Evolutionary conservation across 208 protist genomes (phyloP), one percentile per base, ranked within the genome.

Genomic region (Trypanosoma melophagium): DNA sequence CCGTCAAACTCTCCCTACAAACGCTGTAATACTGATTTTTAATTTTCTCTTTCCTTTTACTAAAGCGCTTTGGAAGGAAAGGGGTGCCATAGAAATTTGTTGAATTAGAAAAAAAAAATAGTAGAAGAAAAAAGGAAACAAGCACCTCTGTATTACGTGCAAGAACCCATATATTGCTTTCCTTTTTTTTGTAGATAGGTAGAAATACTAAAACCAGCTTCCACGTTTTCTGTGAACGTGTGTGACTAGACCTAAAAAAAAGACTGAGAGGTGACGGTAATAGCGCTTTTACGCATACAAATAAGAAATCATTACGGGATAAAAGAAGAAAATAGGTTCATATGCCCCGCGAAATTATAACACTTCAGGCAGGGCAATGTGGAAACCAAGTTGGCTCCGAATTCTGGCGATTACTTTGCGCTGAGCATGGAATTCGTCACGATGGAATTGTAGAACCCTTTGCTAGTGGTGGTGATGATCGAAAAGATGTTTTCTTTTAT

Each of bases 401-500:
- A 80, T 99, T 99, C 85, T 99, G 99, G 99, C 98, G 99, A 59
- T 90, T 96, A 69, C 82, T 99, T 12, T 99, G 97, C 77, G 74
- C 85, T 3, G 98, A 99, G 84, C 99, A 99, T 77, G 99, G 98
- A 66, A 99, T 99, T 54, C 79, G 81, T 28, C 77, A 90, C 12
- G 87, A 98, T 59, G 97, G 98, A 60, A 95, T 94, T 53, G 84
- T 99, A 21, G 93, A 99, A 86, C 90, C 95, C 22, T 97, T 89
- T 84, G 97, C 96, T 38, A 92, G 94, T 22, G 78, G 81, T 61
- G 92, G 90, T 28, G 86, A 93, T 47, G 99, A 99, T 68, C 81
- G 99, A 54, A 99, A 99, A 74, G 99, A 99, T 77, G 99, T 99
- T 12, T 99, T 99, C 73, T 99, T 99, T 81, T 99, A 99, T 77